Evolutionary conservation across 2,329 filamentous ascomycete species (phyloP), one percentile per base, ranked within the genome.

Genomic region (Alternaria tenuissima): DNA sequence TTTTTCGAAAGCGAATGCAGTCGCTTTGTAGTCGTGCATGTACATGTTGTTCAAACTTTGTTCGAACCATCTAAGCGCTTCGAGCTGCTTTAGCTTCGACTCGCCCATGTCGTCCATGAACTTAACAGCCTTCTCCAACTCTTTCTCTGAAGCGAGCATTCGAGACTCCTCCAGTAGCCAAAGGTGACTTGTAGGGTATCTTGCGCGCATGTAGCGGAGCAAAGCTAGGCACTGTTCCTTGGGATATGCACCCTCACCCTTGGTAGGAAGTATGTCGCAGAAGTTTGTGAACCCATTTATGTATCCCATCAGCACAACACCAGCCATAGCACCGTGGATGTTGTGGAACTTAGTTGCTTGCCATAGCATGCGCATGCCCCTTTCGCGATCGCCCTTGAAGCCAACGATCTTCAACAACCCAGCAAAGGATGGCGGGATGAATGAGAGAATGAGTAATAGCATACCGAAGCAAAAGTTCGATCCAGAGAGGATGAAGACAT

Each of bases 101-200:
- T 87, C 83, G 32, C 83, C 81, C 28, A 87, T 86, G 0, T 81
- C 81, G 7, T 80, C 82, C 16, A 96, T 82, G 26, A 93, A 82
- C 2, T 85, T 81, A 39, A 97, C 82, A 0, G 93, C 90, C 32
- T 86, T 84, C 30, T 87, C 82, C 0, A 97, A 81, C 47, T 90
- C 81, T 38, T 87, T 86, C 53, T 89, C 87, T 36, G 88, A 88
- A 7, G 89, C 88, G 28, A 89, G 80, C 82, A 93, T 89, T 26
- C 94, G 86, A 1, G 93, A 91, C 80, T 97, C 92, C 78, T 98
- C 94, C 2, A 98, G 82, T 16, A 90, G 84, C 94, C 94, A 99
- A 9, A 98, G 84, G 46, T 90, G 86, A 48, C 91, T 94, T 53
- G 92, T 87, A 0, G 94, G 93, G 71, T 96, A 97, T 3, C 90